Evolutionary conservation across 1,284 basidiomycete species (phyloP).

Genomic region (Ustilago hordei): DNA sequence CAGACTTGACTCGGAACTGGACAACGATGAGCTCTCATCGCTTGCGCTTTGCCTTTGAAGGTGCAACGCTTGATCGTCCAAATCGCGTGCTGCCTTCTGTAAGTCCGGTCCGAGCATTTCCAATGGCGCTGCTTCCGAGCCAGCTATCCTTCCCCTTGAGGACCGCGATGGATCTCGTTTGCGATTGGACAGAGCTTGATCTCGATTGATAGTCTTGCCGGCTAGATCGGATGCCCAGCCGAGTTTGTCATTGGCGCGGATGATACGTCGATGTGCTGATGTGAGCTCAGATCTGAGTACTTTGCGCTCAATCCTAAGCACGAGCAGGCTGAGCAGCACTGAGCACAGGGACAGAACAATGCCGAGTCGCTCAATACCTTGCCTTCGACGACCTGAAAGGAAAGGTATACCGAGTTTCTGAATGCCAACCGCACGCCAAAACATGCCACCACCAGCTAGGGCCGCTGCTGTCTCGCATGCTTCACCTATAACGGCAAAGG

Average conservation of each 20-base stretch:
- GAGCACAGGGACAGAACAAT: constrained; percentile 52
- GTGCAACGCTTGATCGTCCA: constrained; percentile 21
- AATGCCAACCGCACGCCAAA: constrained; percentile 56
- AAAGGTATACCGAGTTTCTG: constrained; percentile 32
- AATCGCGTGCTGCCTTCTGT: constrained; percentile 22
- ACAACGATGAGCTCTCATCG: not conserved
- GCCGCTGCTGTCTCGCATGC: constrained; percentile 57
- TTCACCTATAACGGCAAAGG: constrained; percentile 42
- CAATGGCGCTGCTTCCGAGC: constrained; percentile 4
- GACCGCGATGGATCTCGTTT: constrained; percentile 22
- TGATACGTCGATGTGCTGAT: constrained; percentile 42
- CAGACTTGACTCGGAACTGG: constrained; percentile 10
- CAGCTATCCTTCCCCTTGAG: not conserved
- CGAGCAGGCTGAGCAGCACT: constrained; percentile 31
- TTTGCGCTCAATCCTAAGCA: constrained; percentile 26
- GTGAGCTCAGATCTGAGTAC: constrained; percentile 24
- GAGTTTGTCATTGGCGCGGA: constrained; percentile 43
- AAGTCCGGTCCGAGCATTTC: constrained; percentile 29
- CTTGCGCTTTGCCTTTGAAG: not conserved
- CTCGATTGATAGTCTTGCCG: constrained; percentile 23
- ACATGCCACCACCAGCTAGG: constrained; percentile 51
- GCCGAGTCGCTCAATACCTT: constrained; percentile 56
- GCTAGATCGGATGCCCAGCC: constrained; percentile 40
- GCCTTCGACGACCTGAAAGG: constrained; percentile 43
- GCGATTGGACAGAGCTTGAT: constrained; percentile 30